Conservation (phyloP, 1,284 basidiomycete genomes). For the Veloboletus limbatus region DNA sequence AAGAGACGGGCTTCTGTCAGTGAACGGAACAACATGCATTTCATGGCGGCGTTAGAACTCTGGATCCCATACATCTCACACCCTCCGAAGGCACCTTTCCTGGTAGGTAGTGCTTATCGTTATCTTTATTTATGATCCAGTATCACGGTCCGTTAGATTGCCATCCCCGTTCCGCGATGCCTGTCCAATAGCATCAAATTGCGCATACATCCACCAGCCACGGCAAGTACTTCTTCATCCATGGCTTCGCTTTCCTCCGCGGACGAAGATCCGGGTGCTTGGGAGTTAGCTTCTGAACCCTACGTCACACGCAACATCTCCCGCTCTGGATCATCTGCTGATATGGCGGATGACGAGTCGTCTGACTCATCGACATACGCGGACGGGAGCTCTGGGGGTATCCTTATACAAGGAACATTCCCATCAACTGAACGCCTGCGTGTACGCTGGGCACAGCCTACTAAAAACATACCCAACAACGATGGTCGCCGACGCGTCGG, state of each 20-base stretch:
- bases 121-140: not conserved
- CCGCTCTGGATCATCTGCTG: conserved; percentile 56
- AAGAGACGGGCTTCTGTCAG: conserved; percentile 52
- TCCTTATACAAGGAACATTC: conserved; percentile 72
- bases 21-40: conserved; percentile 58
- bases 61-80: conserved; percentile 65
- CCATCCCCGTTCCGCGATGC: conserved; percentile 72
- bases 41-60: conserved; percentile 75
- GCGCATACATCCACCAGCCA: conserved; percentile 60
- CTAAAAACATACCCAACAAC: conserved; percentile 46
- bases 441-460: conserved; percentile 72
- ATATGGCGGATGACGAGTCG: conserved; percentile 78
- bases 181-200: conserved; percentile 71
- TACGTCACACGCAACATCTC: conserved; percentile 60
- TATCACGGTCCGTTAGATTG: conserved; percentile 45
- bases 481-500: conserved; percentile 62
- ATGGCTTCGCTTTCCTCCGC: conserved; percentile 71
- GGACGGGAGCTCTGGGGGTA: conserved; percentile 55
- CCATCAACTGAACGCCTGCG: conserved; percentile 72
- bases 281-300: conserved; percentile 77
- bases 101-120: conserved; percentile 44
- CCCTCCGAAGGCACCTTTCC: conserved; percentile 67
- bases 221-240: conserved; percentile 51
- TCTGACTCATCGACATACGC: conserved; percentile 60
- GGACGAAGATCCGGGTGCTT: conserved; percentile 62